Conservation (phyloP, 139 green algal species). For the Chlamydomonas sp. region DNA sequence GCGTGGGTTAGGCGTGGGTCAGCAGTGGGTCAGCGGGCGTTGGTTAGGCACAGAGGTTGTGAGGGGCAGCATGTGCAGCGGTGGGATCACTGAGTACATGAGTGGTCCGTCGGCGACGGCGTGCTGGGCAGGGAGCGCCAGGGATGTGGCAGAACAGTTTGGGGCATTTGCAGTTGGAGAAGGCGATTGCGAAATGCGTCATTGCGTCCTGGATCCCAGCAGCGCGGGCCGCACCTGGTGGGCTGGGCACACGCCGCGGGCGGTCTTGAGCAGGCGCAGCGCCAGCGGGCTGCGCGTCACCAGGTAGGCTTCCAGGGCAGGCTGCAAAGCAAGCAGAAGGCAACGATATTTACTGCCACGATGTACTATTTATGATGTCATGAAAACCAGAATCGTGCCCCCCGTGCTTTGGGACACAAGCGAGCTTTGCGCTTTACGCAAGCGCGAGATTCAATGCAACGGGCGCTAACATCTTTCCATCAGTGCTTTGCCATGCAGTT, state of each 20-base stretch:
- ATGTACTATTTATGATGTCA: no score
- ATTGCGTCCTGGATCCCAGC: not conserved
- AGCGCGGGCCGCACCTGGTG: not conserved
- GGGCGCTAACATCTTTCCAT: no score
- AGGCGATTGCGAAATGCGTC: not conserved
- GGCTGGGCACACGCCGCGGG: constrained; percentile 25
- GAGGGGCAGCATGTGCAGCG: not conserved
- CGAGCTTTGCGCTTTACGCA: no score
- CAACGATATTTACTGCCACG: no score
- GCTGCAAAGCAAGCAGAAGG: no score
- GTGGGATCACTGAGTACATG: not conserved
- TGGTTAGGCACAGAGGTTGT: not conserved
- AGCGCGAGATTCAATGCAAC: no score
- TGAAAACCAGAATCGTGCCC: no score
- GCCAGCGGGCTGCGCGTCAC: constrained; percentile 44
- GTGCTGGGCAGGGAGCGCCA: not conserved
- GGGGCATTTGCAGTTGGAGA: not conserved
- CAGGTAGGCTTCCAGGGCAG: constrained; percentile 60
- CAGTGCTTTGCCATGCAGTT: no score
- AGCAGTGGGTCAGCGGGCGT: no score
- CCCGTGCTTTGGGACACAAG: no score
- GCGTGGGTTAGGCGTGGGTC: not conserved
- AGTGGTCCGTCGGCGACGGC: not conserved
- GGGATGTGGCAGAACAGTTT: not conserved
- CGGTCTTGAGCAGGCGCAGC: constrained; percentile 55